These are phyloP conservation scores for Verticillium isaacii DNA, from an alignment of 2,329 filamentous ascomycete species.

Conservation along the genomic window DNA sequence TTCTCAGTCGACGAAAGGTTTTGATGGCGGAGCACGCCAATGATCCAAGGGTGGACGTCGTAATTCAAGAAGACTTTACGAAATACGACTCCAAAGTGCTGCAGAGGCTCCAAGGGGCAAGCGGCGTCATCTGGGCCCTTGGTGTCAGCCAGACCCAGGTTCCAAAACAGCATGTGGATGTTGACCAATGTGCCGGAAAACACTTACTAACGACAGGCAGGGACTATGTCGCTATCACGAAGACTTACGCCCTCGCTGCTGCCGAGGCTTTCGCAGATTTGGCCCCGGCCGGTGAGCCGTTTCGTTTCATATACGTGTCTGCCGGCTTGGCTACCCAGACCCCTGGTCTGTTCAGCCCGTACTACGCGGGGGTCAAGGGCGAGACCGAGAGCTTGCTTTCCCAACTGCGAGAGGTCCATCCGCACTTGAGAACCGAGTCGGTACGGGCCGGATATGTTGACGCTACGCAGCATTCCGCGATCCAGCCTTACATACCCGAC, in stretches of 20 bases:
- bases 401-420: slow-evolving; percentile 27
- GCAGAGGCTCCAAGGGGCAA: no score
- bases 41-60: no score
- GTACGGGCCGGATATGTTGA: background rate
- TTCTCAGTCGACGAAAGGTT: no score
- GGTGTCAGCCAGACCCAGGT: no score
- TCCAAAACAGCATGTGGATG: no score
- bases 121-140: no score
- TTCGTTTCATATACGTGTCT: slow-evolving; percentile 70
- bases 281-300: slow-evolving; percentile 38
- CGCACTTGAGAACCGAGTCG: background rate
- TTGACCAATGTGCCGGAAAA: background rate
- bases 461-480: background rate
- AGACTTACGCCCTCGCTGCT: slow-evolving; percentile 59
- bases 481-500: background rate
- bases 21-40: no score
- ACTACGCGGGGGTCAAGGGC: slow-evolving; percentile 64
- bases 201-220: background rate
- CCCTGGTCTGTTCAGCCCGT: slow-evolving; percentile 49
- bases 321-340: slow-evolving; percentile 55
- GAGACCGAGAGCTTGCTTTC: slow-evolving; percentile 57
- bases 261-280: slow-evolving; percentile 54
- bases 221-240: slow-evolving; percentile 51
- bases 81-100: no score
- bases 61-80: no score